Percentiles rank a stretch among this genome's conserved stretches.
These are phyloP conservation scores for Fusarium mexicanum DNA, from an alignment of 2,329 filamentous ascomycete genomes.

Conservation along the genomic window DNA sequence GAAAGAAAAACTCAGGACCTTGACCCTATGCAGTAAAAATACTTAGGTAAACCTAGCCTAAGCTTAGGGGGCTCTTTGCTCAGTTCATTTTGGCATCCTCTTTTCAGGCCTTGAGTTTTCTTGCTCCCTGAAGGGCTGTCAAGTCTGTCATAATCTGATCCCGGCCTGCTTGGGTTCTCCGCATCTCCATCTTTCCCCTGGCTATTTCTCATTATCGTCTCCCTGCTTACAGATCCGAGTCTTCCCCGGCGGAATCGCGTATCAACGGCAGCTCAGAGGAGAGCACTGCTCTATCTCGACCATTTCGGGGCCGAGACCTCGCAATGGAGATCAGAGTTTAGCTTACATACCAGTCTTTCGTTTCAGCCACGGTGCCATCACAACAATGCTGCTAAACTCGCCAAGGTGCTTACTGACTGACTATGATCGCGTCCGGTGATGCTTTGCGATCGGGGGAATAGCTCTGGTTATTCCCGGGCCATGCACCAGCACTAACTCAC, in stretches of 20 bases:
- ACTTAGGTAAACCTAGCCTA: too few relatives aligned
- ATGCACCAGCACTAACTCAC: conserved; percentile 17
- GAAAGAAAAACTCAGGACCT: too few relatives aligned
- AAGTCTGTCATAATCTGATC: background rate
- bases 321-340: conserved; percentile 22
- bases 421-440: conserved; percentile 2
- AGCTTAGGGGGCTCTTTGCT: too few relatives aligned
- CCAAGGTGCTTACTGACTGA: conserved; percentile 1
- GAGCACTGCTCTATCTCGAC: background rate
- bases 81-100: too few relatives aligned
- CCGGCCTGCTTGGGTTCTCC: conserved; percentile 12
- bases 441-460: background rate
- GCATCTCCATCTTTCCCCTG: conserved; percentile 11
- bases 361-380: conserved; percentile 36
- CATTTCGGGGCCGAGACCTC: conserved; percentile 11
- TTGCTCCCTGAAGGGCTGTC: background rate
- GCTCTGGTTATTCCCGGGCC: conserved; percentile 11
- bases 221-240: conserved; percentile 12
- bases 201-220: conserved; percentile 6
- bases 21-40: too few relatives aligned
- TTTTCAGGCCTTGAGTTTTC: too few relatives aligned
- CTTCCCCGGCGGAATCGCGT: conserved; percentile 2
- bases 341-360: conserved; percentile 36
- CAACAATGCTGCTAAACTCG: background rate
- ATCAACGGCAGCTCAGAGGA: background rate